Evolutionary conservation across 2,329 filamentous ascomycete genomes (phyloP).

Genomic region (Phialophora verrucosa): DNA sequence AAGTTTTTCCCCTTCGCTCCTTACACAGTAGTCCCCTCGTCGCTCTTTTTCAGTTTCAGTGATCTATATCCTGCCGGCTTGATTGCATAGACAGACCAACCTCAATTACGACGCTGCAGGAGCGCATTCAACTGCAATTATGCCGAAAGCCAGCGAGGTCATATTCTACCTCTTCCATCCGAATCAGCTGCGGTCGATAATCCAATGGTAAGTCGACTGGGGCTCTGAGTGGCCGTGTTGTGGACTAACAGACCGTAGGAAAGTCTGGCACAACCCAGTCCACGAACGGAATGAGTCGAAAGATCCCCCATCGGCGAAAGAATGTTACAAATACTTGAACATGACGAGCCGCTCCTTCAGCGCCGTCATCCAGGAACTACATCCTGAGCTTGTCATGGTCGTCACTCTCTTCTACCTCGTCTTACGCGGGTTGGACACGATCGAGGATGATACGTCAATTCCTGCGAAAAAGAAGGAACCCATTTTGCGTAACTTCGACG

Average conservation of each 20-base stretch:
- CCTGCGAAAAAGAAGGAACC: conserved; percentile 81
- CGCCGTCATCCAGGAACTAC: conserved; percentile 91
- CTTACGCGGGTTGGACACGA: conserved; percentile 91
- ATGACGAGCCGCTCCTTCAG: conserved; percentile 91
- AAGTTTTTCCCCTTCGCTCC: conserved; percentile 2
- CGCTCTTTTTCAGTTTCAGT: conserved; percentile 17
- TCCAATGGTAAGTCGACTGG: conserved; percentile 76
- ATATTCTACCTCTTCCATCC: conserved; percentile 78
- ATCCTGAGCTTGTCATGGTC: conserved; percentile 89
- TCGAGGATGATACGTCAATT: conserved; percentile 98
- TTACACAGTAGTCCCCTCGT: background rate
- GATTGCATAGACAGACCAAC: background rate
- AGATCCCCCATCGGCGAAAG: conserved; percentile 73
- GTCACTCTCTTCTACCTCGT: conserved; percentile 91
- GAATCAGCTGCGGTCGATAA: conserved; percentile 76
- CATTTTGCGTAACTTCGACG: conserved; percentile 79
- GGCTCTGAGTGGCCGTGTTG: background rate
- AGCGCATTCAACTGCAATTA: conserved; percentile 39
- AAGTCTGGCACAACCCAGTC: conserved; percentile 94
- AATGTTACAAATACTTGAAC: conserved; percentile 86
- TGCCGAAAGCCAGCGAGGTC: conserved; percentile 56
- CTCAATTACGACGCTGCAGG: background rate
- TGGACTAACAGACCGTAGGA: conserved; percentile 62
- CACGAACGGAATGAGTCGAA: conserved; percentile 78
- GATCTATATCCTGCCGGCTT: background rate